Percentiles rank a stretch among this genome's conserved stretches.
These are phyloP conservation scores for Kwoniella shivajii DNA, from an alignment of 1,284 basidiomycete genomes.

Conservation along the genomic window DNA sequence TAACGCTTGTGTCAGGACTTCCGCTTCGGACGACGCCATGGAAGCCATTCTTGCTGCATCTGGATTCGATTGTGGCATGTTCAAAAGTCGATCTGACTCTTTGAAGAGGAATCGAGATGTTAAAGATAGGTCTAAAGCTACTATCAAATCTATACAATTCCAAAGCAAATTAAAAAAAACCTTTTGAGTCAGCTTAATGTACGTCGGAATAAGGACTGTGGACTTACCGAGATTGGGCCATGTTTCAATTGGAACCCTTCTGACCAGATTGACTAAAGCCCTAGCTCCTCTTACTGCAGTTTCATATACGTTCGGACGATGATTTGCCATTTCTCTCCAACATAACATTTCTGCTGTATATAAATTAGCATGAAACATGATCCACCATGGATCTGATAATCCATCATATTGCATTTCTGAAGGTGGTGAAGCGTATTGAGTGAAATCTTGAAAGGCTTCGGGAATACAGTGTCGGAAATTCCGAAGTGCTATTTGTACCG, in stretches of 20 bases:
- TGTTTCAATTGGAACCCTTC: conserved; percentile 20
- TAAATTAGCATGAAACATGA: conserved; percentile 36
- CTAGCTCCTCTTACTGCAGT: conserved; percentile 36
- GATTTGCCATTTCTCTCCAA: conserved; percentile 37
- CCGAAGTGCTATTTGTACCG: conserved; percentile 22
- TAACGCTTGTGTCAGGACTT: conserved; percentile 26
- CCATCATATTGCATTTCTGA: conserved; percentile 17
- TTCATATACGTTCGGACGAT: conserved; percentile 27
- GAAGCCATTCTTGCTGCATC: conserved; percentile 4
- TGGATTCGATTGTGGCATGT: conserved; percentile 12
- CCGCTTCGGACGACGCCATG: conserved; percentile 32
- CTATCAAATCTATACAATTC: conserved; percentile 29
- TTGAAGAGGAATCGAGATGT: conserved; percentile 38
- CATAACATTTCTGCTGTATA: conserved; percentile 43
- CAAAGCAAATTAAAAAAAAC: not conserved
- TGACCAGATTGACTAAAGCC: conserved; percentile 30
- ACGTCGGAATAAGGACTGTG: not conserved
- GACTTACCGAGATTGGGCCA: conserved; percentile 42
- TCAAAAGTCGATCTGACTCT: conserved; percentile 28
- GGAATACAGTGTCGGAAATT: conserved; percentile 27
- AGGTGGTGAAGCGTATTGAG: not conserved
- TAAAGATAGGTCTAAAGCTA: conserved; percentile 33
- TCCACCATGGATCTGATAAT: conserved; percentile 41
- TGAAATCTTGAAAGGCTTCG: conserved; percentile 8
- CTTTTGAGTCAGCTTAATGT: not conserved